These are phyloP conservation scores for Ophiostoma populinum DNA, from an alignment of 2,329 filamentous ascomycete genomes.

Conservation along the genomic window DNA sequence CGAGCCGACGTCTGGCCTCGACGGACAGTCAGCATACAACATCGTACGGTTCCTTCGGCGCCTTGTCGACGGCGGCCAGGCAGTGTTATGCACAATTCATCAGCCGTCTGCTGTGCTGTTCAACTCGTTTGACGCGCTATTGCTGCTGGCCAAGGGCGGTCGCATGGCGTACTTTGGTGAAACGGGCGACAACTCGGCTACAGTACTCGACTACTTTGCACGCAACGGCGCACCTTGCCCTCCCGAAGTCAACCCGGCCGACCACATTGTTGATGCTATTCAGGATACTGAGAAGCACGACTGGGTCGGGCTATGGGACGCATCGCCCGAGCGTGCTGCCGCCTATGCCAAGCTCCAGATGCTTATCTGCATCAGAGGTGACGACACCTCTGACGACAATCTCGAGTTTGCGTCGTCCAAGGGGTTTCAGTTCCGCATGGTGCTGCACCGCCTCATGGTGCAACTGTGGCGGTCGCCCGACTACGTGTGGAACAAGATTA, in stretches of 20 bases:
- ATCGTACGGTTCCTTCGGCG: slow-evolving; percentile 81
- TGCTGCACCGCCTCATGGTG: slow-evolving; percentile 48
- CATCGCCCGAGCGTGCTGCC: slow-evolving; percentile 35
- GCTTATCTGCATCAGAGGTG: slow-evolving; percentile 24
- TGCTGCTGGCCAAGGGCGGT: slow-evolving; percentile 64
- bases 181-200: slow-evolving; percentile 50
- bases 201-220: slow-evolving; percentile 59
- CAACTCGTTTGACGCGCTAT: slow-evolving; percentile 69
- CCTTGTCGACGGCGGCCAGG: slow-evolving; percentile 73
- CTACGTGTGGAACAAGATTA: slow-evolving; percentile 73
- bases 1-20: slow-evolving; percentile 86
- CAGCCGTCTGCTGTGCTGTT: slow-evolving; percentile 94
- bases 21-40: slow-evolving; percentile 85
- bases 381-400: slow-evolving; percentile 26
- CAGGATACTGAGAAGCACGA: slow-evolving; percentile 38
- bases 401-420: slow-evolving; percentile 72
- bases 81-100: slow-evolving; percentile 89
- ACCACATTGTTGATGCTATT: slow-evolving; percentile 56
- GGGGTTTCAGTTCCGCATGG: slow-evolving; percentile 45
- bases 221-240: slow-evolving; percentile 52
- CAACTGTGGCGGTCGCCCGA: slow-evolving; percentile 84
- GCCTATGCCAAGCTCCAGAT: slow-evolving; percentile 40
- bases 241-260: slow-evolving; percentile 56
- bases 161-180: slow-evolving; percentile 65
- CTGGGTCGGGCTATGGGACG: slow-evolving; percentile 46